These are phyloP conservation scores for Aspergillus niger DNA, from an alignment of 2,329 filamentous ascomycete species.

Conservation along the genomic window DNA sequence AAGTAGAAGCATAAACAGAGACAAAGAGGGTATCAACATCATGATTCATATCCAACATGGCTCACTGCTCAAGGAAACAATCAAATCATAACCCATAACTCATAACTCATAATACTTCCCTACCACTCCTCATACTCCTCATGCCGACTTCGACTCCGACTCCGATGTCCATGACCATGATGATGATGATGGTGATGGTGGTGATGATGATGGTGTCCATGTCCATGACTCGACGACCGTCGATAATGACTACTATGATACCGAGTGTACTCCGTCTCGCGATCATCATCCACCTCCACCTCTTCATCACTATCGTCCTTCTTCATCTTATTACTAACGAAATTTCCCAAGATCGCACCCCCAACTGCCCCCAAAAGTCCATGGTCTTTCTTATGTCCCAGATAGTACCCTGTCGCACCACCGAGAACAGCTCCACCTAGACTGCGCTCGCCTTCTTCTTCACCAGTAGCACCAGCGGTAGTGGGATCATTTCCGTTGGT, in stretches of 20 bases:
- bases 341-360: slow-evolving; percentile 58
- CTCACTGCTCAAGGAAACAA: too few species aligned
- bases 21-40: too few species aligned
- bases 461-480: slow-evolving; percentile 24
- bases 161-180: slow-evolving; percentile 24
- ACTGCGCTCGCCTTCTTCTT: slow-evolving; percentile 57
- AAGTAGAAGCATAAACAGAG: too few species aligned
- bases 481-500: background rate
- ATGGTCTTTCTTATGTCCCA: slow-evolving; percentile 60
- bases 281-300: slow-evolving; percentile 5
- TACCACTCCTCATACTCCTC: slow-evolving; percentile 17
- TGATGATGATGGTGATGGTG: slow-evolving; percentile 26
- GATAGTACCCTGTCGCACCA: slow-evolving; percentile 58
- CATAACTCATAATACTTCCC: background rate
- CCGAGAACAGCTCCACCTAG: slow-evolving; percentile 60
- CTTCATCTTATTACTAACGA: slow-evolving; percentile 58
- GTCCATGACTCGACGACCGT: slow-evolving; percentile 13
- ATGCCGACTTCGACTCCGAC: slow-evolving; percentile 24
- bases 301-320: slow-evolving; percentile 36
- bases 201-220: slow-evolving; percentile 20
- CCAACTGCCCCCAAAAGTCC: slow-evolving; percentile 60
- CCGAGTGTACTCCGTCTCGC: slow-evolving; percentile 20
- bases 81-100: background rate
- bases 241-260: slow-evolving; percentile 17
- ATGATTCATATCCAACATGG: too few species aligned